Evolutionary conservation across 148 eudicot species (phyloP).

Genomic region (Talinum fruticosum): DNA sequence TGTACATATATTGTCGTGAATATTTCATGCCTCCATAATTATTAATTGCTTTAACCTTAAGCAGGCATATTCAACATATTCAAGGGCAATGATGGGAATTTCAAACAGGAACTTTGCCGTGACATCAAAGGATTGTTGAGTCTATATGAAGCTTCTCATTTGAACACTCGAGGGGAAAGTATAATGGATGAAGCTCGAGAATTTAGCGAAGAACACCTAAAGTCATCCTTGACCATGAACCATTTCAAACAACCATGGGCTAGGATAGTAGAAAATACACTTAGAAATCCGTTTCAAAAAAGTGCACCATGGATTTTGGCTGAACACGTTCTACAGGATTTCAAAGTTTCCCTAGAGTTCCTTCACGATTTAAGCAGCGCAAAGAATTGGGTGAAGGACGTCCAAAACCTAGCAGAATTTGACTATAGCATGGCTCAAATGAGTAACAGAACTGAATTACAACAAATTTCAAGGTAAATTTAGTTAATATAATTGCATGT

Average conservation of each 20-base stretch:
- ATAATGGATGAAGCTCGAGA: slow-evolving; percentile 42
- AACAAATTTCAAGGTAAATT: slow-evolving; percentile 17
- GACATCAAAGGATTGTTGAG: slow-evolving; percentile 47
- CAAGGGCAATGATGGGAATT: slow-evolving; percentile 36
- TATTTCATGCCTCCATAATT: too few species aligned
- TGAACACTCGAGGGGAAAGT: slow-evolving; percentile 48
- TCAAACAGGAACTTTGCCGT: slow-evolving; percentile 27
- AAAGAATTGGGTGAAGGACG: slow-evolving; percentile 27
- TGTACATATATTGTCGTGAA: too few species aligned
- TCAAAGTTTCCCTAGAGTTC: slow-evolving; percentile 2
- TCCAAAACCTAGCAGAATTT: slow-evolving; percentile 35
- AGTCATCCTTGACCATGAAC: background rate
- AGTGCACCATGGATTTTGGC: slow-evolving; percentile 34
- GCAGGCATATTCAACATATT: too few species aligned
- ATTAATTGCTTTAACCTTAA: too few species aligned
- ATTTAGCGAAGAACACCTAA: background rate
- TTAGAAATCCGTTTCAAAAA: slow-evolving; percentile 35
- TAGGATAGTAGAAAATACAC: slow-evolving; percentile 6
- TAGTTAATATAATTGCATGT: background rate
- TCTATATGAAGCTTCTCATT: slow-evolving; percentile 58
- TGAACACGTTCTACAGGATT: slow-evolving; percentile 14
- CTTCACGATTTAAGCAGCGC: slow-evolving; percentile 8
- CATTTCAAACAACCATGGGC: background rate
- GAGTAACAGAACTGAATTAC: slow-evolving; percentile 14
- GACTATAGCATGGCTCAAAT: slow-evolving; percentile 6